These are phyloP conservation scores for Prosopis cineraria DNA, from an alignment of 306 rosid genomes.

Conservation along the genomic window DNA sequence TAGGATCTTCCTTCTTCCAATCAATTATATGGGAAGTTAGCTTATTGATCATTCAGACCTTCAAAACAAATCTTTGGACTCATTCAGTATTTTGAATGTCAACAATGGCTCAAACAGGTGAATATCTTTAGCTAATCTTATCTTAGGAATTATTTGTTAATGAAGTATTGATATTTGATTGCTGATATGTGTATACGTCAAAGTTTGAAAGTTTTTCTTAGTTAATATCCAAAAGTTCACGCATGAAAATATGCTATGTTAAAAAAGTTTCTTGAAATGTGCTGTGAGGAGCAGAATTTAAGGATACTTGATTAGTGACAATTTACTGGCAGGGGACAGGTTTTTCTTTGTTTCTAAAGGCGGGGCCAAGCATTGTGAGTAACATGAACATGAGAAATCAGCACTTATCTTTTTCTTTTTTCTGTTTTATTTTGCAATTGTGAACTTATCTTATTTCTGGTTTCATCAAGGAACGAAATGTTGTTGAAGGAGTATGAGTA, in stretches of 20 bases:
- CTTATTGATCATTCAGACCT: conserved; percentile 61
- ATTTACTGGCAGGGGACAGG: background rate
- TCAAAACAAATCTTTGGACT: conserved; percentile 67
- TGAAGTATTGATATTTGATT: conserved; percentile 11
- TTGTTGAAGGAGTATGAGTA: no score
- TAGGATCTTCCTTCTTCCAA: conserved; percentile 70
- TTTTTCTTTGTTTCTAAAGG: background rate
- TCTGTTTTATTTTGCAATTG: no score
- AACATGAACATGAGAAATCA: no score
- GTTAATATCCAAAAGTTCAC: conserved; percentile 3
- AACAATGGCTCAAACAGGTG: conserved; percentile 79
- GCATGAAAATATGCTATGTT: conserved; percentile 6
- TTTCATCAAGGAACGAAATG: no score
- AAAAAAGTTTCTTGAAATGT: background rate
- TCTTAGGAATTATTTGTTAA: conserved; percentile 11
- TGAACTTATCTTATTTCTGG: no score
- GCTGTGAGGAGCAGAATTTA: conserved; percentile 12
- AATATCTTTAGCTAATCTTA: conserved; percentile 34
- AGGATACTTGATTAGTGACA: conserved; percentile 11
- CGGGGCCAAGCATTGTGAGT: no score
- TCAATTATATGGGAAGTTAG: conserved; percentile 74
- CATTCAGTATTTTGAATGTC: conserved; percentile 82
- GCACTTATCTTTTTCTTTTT: no score
- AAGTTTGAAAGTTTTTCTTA: background rate
- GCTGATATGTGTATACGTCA: background rate